Evolutionary conservation across 768 basidiomycete genomes (phyloP).

Genomic region (Filobasidium floriforme): DNA sequence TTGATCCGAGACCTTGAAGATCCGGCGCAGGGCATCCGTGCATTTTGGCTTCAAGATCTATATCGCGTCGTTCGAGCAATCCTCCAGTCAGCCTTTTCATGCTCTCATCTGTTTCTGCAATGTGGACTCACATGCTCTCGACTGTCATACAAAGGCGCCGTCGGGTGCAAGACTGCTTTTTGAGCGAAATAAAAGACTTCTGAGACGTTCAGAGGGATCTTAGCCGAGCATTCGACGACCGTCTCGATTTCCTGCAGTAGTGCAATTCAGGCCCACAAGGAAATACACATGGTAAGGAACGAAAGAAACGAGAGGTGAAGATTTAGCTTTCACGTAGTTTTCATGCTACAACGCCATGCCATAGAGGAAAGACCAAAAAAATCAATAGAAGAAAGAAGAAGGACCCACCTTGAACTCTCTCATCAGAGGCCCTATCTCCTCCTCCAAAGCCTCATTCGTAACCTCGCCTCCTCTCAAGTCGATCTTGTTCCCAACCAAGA

Average conservation of each 20-base stretch:
- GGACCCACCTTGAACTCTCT: constrained; percentile 82
- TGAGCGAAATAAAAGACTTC: constrained; percentile 98
- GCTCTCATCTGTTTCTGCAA: background rate
- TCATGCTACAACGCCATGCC: too few relatives aligned
- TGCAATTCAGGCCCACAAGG: too few relatives aligned
- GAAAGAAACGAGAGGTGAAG: too few relatives aligned
- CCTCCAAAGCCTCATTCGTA: constrained; percentile 86
- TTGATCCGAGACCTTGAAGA: constrained; percentile 91
- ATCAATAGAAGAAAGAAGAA: too few relatives aligned
- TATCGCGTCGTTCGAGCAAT: background rate
- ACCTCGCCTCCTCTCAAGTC: constrained; percentile 88
- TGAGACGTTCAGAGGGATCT: constrained; percentile 79
- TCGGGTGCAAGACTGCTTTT: constrained; percentile 93
- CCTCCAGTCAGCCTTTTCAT: background rate
- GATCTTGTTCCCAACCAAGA: constrained; percentile 97
- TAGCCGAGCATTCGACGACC: constrained; percentile 87
- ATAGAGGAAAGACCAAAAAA: too few relatives aligned
- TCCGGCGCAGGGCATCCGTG: constrained; percentile 73
- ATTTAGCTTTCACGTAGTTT: too few relatives aligned
- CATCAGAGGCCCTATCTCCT: constrained; percentile 95
- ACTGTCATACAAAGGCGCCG: constrained; percentile 93
- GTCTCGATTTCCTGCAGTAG: constrained; percentile 83
- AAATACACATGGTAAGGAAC: too few relatives aligned
- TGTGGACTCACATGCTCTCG: constrained; percentile 68
- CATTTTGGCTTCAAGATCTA: constrained; percentile 90